Conservation (phyloP, 345 rosid species). For the Mallotus nudiflorus region DNA sequence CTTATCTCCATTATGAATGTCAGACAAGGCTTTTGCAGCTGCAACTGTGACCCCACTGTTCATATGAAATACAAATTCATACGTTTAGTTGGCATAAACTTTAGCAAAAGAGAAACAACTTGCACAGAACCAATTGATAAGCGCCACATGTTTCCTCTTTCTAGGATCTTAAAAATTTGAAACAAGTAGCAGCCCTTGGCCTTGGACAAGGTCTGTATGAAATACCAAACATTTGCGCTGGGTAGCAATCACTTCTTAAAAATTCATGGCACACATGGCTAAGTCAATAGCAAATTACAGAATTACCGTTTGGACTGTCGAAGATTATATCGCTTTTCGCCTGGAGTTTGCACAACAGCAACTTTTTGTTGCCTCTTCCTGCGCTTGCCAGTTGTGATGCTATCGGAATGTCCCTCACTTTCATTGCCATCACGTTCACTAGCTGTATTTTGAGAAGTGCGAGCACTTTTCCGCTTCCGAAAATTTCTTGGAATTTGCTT, state of each 20-base stretch:
- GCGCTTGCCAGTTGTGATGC: conserved; percentile 53
- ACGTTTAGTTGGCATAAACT: not conserved
- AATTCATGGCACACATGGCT: not conserved
- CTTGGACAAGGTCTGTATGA: not conserved
- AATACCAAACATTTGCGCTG: not conserved
- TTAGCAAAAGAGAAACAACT: not conserved
- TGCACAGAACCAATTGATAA: not conserved
- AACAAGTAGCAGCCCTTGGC: not conserved
- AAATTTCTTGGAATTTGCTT: conserved; percentile 49
- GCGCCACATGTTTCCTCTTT: not conserved
- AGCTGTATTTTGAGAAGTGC: conserved; percentile 47
- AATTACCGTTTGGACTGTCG: conserved; percentile 69
- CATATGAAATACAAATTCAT: conserved; percentile 9
- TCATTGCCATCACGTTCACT: conserved; percentile 63
- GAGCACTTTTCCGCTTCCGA: conserved; percentile 61
- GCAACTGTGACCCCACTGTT: conserved; percentile 46
- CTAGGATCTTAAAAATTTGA: not conserved
- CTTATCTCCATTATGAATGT: conserved; percentile 30
- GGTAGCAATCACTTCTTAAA: not conserved
- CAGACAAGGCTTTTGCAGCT: conserved; percentile 26
- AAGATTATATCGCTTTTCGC: conserved; percentile 63
- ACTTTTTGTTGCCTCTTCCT: conserved; percentile 68
- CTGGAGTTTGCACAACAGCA: conserved; percentile 39
- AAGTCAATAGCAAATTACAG: not conserved
- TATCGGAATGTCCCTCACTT: conserved; percentile 70